Percentiles rank a stretch among this genome's conserved stretches.
Evolutionary conservation across 2,329 filamentous ascomycete species (phyloP).

Genomic region (Monosporascus sp.): DNA sequence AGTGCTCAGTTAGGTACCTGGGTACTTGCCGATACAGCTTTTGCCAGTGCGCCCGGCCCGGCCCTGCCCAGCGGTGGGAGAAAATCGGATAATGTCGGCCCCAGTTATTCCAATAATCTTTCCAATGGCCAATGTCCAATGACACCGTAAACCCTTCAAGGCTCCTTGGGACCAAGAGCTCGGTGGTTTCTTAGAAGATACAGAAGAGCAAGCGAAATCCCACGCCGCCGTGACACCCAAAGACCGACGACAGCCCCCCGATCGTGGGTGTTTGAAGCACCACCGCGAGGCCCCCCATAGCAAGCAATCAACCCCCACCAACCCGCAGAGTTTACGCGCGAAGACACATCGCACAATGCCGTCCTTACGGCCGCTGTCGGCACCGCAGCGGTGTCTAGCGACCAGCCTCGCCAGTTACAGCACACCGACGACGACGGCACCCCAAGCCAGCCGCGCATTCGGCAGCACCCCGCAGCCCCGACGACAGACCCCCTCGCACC

Average conservation of each 20-base stretch:
- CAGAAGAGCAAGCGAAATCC: too few relatives aligned
- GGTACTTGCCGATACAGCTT: background rate
- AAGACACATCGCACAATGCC: constrained; percentile 1
- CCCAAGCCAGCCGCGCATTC: constrained; percentile 13
- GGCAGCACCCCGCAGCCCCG: constrained; percentile 14
- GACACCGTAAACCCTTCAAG: too few relatives aligned
- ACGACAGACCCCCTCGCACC: constrained; percentile 27
- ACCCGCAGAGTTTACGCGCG: background rate
- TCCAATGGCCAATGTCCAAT: too few relatives aligned
- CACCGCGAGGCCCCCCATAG: background rate
- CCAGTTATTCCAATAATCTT: too few relatives aligned
- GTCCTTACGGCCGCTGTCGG: constrained; percentile 1
- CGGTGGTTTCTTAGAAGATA: too few relatives aligned
- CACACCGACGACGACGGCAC: background rate
- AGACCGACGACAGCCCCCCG: too few relatives aligned
- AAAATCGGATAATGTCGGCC: too few relatives aligned
- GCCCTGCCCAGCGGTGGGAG: too few relatives aligned
- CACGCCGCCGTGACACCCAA: too few relatives aligned
- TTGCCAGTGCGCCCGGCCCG: background rate
- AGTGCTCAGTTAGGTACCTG: background rate
- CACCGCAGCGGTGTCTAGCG: constrained; percentile 4
- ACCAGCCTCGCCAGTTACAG: background rate
- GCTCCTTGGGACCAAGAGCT: too few relatives aligned
- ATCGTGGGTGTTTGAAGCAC: background rate
- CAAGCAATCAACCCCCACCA: too few relatives aligned